These are phyloP conservation scores for Skeletonema potamos DNA, from an alignment of 108 stramenopile genomes.

Conservation along the genomic window DNA sequence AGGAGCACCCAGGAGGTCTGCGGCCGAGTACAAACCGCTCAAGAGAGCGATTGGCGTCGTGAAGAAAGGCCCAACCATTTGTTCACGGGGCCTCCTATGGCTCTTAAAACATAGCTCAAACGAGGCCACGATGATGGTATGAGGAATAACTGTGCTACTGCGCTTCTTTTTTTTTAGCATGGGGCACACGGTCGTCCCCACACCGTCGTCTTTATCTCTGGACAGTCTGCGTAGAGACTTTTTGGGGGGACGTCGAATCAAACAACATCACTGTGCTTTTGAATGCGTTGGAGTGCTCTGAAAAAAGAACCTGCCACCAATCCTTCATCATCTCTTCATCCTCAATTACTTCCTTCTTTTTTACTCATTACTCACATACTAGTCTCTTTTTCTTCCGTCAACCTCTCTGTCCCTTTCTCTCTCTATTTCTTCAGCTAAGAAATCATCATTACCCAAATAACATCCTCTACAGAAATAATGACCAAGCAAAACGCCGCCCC, in stretches of 20 bases:
- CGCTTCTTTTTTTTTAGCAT: too few relatives aligned
- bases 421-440: not conserved
- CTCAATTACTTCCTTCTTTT: not conserved
- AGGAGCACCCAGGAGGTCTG: too few relatives aligned
- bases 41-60: too few relatives aligned
- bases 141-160: too few relatives aligned
- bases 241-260: too few relatives aligned
- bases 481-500: conserved; percentile 62
- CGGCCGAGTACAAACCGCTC: too few relatives aligned
- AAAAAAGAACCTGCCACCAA: not conserved
- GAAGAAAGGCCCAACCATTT: too few relatives aligned
- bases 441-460: not conserved
- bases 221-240: not conserved
- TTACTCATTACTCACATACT: not conserved
- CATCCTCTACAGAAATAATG: conserved; percentile 21
- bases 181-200: too few relatives aligned
- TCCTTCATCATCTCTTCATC: not conserved
- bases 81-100: too few relatives aligned
- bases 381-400: not conserved
- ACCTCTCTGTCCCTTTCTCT: not conserved
- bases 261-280: too few relatives aligned
- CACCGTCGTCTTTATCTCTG: not conserved
- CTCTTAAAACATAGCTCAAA: too few relatives aligned
- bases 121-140: too few relatives aligned
- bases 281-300: not conserved